phyloP scores from a whole-genome alignment of 257 asterid species.

The Nemophila menziesii region DNA sequence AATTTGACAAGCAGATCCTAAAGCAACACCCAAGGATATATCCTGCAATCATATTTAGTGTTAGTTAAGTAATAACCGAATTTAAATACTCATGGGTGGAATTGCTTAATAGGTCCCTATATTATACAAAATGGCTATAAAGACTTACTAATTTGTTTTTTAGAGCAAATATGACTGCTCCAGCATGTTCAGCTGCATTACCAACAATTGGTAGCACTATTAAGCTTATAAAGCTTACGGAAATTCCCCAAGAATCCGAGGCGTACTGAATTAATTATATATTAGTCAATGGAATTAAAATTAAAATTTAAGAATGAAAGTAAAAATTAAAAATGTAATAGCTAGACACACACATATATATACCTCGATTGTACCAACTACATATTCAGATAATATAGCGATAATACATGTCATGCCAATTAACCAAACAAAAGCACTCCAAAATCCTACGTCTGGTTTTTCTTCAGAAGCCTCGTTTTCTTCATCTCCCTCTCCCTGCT shows the following conservation, averaged over 20 bases:
- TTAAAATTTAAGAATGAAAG: not conserved
- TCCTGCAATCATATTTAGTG: conserved; percentile 16
- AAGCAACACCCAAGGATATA: conserved; percentile 34
- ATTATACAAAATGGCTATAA: not conserved
- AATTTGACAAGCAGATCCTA: conserved; percentile 40
- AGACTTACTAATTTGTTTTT: conserved; percentile 32
- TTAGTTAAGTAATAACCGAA: not conserved
- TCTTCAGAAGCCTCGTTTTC: conserved; percentile 13
- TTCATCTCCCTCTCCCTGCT: conserved; percentile 7
- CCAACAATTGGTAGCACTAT: conserved; percentile 40
- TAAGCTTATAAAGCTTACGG: conserved; percentile 38
- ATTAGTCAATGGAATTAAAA: not conserved
- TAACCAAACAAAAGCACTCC: conserved; percentile 33
- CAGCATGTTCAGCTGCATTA: conserved; percentile 43
- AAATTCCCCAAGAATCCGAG: conserved; percentile 34
- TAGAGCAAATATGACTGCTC: conserved; percentile 33
- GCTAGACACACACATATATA: not conserved
- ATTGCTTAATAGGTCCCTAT: too few species aligned
- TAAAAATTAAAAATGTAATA: not conserved
- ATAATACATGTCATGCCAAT: conserved; percentile 24
- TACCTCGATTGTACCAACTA: conserved; percentile 41
- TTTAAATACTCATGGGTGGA: not conserved
- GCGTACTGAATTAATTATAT: conserved; percentile 16
- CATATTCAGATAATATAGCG: conserved; percentile 29
- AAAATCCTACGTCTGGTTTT: conserved; percentile 25